Percentiles rank a stretch among this genome's conserved stretches.
Evolutionary conservation across 2,329 filamentous ascomycete species (phyloP).

Genomic region (Leptographium radiaticola): DNA sequence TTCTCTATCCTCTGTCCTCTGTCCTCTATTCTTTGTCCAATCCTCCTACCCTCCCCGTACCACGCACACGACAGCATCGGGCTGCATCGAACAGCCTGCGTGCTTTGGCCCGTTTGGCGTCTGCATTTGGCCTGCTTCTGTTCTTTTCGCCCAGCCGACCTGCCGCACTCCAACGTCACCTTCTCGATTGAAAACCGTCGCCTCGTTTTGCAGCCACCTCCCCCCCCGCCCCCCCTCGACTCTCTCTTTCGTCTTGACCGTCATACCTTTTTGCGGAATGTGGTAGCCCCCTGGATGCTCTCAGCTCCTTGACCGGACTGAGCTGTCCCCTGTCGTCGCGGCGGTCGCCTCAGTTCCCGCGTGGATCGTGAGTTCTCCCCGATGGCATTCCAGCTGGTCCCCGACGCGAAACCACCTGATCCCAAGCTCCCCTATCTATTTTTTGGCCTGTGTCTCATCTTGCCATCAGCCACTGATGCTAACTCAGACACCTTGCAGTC

Average conservation of each 20-base stretch:
- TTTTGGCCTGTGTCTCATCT: too few relatives aligned
- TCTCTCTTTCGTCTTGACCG: background rate
- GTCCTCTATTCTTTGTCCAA: background rate
- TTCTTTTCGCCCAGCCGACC: background rate
- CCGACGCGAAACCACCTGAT: background rate
- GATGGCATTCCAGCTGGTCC: background rate
- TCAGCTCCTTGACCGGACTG: slow-evolving; percentile 50
- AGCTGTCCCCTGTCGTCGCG: slow-evolving; percentile 5
- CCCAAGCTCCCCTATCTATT: background rate
- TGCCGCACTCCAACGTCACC: background rate
- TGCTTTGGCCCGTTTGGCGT: background rate
- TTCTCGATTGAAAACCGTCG: background rate
- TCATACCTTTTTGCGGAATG: slow-evolving; percentile 30
- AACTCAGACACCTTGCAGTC: too few relatives aligned
- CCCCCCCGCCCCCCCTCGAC: background rate
- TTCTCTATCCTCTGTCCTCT: background rate
- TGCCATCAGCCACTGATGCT: too few relatives aligned
- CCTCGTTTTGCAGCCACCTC: background rate
- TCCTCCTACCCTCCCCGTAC: background rate
- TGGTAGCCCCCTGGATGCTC: slow-evolving; percentile 41
- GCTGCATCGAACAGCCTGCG: background rate
- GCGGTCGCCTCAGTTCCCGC: background rate
- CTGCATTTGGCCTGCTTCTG: background rate
- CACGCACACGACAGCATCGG: background rate
- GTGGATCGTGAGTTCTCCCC: background rate